phyloP scores from a whole-genome alignment of 192 early-diverging fungal species.

The Podila epigama region DNA sequence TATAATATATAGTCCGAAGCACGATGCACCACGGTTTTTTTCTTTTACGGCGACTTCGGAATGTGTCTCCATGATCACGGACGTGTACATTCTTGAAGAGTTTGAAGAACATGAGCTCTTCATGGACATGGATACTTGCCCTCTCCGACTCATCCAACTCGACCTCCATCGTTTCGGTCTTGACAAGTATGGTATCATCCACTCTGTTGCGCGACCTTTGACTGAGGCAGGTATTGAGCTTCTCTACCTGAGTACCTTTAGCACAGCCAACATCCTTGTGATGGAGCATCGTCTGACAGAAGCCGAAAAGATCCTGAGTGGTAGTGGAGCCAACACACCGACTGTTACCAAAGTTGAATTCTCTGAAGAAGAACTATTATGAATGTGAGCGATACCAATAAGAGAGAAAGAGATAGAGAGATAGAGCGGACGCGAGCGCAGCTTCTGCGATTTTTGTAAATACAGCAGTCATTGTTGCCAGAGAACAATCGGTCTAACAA shows the following conservation, averaged over 20 bases:
- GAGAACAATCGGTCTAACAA: too few relatives aligned
- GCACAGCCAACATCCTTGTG: conserved; percentile 73
- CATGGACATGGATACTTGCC: conserved; percentile 49
- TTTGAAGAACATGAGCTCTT: conserved; percentile 60
- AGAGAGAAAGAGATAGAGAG: background rate
- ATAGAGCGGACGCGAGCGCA: background rate
- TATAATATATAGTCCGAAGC: conserved; percentile 14
- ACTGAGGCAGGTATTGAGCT: conserved; percentile 64
- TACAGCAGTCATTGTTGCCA: conserved; percentile 1
- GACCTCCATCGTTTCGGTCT: conserved; percentile 64
- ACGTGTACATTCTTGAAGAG: conserved; percentile 60
- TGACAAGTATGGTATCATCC: conserved; percentile 75
- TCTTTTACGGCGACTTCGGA: conserved; percentile 72
- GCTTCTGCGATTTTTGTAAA: background rate
- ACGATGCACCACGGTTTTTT: conserved; percentile 64
- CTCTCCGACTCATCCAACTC: conserved; percentile 70
- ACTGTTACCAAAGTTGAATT: background rate
- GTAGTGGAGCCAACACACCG: conserved; percentile 19
- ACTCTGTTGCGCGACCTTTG: conserved; percentile 70
- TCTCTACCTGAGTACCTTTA: conserved; percentile 71
- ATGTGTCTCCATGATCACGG: conserved; percentile 73
- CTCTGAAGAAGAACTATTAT: background rate
- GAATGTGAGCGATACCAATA: background rate
- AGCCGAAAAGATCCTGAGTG: conserved; percentile 39
- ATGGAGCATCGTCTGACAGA: conserved; percentile 39